phyloP scores from a whole-genome alignment of 1,284 basidiomycete species.

The Golubevia sp. region DNA sequence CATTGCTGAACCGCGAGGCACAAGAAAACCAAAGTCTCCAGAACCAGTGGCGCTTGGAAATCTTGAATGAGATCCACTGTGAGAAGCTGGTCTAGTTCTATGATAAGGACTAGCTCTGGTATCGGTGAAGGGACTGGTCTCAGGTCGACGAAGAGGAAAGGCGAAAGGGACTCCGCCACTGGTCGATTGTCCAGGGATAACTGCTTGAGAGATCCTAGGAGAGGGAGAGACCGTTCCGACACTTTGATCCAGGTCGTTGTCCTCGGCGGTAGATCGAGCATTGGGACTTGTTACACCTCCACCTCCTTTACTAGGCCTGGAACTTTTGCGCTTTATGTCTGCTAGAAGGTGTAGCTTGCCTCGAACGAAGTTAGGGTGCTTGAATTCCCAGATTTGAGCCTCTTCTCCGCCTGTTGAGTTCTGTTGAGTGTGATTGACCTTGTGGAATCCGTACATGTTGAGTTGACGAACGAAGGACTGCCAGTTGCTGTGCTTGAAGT shows the following conservation, averaged over 20 bases:
- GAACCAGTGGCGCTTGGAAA: neutral
- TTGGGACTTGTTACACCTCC: neutral
- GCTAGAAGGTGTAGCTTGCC: conserved; percentile 41
- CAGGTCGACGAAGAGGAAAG: neutral
- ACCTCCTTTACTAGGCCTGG: conserved; percentile 16
- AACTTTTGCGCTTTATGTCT: conserved; percentile 51
- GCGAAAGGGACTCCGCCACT: neutral
- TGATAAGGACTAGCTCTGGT: neutral
- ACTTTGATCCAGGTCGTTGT: neutral
- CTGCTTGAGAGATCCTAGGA: neutral
- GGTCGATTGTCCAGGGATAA: neutral
- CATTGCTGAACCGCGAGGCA: neutral
- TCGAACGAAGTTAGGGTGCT: conserved; percentile 41
- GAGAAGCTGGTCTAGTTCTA: neutral
- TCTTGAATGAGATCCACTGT: neutral
- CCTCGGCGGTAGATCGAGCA: neutral
- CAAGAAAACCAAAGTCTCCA: neutral
- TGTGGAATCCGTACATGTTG: conserved; percentile 55
- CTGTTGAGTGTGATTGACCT: conserved; percentile 51
- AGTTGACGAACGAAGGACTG: conserved; percentile 54
- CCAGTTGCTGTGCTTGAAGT: conserved; percentile 58
- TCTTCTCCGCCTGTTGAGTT: conserved; percentile 36
- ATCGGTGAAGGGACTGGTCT: neutral
- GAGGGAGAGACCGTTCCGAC: neutral
- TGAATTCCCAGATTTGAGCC: conserved; percentile 52